Percentiles rank a stretch among this genome's conserved stretches.
These are phyloP conservation scores for Periconia macrospinosa DNA, from an alignment of 2,329 filamentous ascomycete genomes.

Conservation along the genomic window DNA sequence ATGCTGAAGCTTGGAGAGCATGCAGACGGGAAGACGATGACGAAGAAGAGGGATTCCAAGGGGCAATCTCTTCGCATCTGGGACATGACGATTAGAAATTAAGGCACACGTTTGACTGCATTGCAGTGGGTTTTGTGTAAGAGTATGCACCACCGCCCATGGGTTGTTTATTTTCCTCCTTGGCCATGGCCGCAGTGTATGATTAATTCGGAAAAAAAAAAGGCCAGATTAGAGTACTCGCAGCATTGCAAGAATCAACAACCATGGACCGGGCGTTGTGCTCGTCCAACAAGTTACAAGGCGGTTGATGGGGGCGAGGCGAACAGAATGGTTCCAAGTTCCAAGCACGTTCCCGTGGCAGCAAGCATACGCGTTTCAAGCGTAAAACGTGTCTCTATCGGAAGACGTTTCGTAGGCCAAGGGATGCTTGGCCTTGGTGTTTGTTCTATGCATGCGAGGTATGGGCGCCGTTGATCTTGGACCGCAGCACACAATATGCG, in stretches of 20 bases:
- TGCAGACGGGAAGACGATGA: slow-evolving; percentile 41
- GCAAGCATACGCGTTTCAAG: not conserved
- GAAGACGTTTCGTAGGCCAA: not conserved
- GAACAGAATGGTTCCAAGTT: not conserved
- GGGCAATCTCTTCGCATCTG: slow-evolving; percentile 49
- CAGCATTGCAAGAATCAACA: no score
- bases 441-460: no score
- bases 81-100: slow-evolving; percentile 35
- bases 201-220: no score
- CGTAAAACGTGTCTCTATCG: not conserved
- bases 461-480: no score
- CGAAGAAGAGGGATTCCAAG: slow-evolving; percentile 42
- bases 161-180: not conserved
- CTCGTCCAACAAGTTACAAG: no score
- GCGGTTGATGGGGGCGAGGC: no score
- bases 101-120: not conserved
- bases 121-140: not conserved
- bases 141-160: not conserved
- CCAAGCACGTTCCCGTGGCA: not conserved
- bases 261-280: no score
- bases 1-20: slow-evolving; percentile 56
- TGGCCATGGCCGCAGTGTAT: no score
- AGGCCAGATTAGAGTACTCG: no score
- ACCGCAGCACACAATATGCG: no score
- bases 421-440: not conserved